Evolutionary conservation across 352 stramenopile species (phyloP), one percentile per base, ranked within the genome.

Genomic region (Plasmopara viticola): DNA sequence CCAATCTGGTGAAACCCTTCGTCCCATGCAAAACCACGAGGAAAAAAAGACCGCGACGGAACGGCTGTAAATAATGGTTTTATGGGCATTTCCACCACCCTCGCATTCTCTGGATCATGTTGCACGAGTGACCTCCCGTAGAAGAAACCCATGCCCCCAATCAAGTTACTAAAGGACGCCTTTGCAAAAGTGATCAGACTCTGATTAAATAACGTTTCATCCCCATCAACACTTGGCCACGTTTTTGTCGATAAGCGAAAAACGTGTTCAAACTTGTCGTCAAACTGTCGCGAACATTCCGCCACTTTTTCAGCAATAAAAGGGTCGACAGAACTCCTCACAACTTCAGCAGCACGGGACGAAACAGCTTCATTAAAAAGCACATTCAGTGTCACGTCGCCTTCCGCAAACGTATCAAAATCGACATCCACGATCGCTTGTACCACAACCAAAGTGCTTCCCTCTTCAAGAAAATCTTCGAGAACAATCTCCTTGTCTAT

Each of bases 1-100:
- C 94, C 68, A 13, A 97, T 66, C 65, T 96, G 84, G 56, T 98
- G 92, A 60, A 98, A 98, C 12, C 92, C 90, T 84, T 98, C 92
- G 53, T 98, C 92, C 92, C 92, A 98, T 1, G 97, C 44, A 44
- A 98, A 98, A 0, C 92, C 92, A 17, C 92, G 73, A 9, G 92
- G 92, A 58, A 98, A 98, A 62, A 97, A 96, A 34, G 86, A 96
- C 9, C 92, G 73, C 15, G 86, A 97, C n/a, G 92, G 92, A 9
- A 96, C 80, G 5, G 76, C 86, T 7, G 92, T 94, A 53, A 95
- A 94, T 29, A 97, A 70, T 10, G 79, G 56, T 53, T 72, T 78
- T 5, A 59, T 48, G 0, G 63, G 50, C 0, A 69, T 74, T 39
- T 85, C 73, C 14, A 68, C 44, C 6, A 87, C 31, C 0, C 68